A percentile compares a stretch with the other conserved stretches of the same genome.
These are phyloP conservation scores for Phaeolepiota aurea DNA, from an alignment of 768 basidiomycete species.

Conservation along the genomic window DNA sequence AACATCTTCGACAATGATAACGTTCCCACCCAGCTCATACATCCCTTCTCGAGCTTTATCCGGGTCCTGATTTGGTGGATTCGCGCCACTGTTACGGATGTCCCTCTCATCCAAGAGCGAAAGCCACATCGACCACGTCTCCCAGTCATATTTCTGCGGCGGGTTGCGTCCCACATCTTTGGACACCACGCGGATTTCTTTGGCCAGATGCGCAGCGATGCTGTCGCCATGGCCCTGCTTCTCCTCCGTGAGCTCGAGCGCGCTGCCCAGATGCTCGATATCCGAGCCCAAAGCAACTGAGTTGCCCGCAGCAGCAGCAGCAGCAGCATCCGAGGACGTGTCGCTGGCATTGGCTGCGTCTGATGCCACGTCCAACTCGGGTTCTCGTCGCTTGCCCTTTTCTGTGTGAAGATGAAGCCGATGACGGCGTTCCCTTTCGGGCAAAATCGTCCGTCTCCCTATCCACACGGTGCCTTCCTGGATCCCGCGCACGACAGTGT, in stretches of 20 bases:
- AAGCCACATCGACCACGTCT: conserved; percentile 27
- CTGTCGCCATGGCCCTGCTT: conserved; percentile 15
- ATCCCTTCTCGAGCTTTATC: not conserved
- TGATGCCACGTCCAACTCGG: too few species aligned
- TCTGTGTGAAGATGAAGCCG: not conserved
- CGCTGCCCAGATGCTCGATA: conserved; percentile 18
- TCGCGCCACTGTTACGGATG: too few species aligned
- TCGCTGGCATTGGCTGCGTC: not conserved
- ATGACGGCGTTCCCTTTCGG: conserved; percentile 11
- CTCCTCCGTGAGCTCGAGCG: conserved; percentile 27
- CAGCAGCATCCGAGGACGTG: not conserved
- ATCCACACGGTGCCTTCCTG: conserved; percentile 22
- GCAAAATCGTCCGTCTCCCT: conserved; percentile 16
- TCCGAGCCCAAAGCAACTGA: conserved; percentile 11
- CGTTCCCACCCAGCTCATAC: not conserved
- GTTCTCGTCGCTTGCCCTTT: not conserved
- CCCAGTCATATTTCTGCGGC: conserved; percentile 23
- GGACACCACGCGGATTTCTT: conserved; percentile 20
- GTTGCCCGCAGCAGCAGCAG: not conserved
- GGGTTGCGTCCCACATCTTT: conserved; percentile 19
- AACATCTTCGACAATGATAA: conserved; percentile 9
- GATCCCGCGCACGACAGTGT: conserved; percentile 33
- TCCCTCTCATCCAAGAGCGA: too few species aligned
- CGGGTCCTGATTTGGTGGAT: too few species aligned
- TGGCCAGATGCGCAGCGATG: conserved; percentile 19